Evolutionary conservation across 345 rosid genomes (phyloP), one percentile per base, ranked within the genome.

Genomic region (Physaria fendleri): DNA sequence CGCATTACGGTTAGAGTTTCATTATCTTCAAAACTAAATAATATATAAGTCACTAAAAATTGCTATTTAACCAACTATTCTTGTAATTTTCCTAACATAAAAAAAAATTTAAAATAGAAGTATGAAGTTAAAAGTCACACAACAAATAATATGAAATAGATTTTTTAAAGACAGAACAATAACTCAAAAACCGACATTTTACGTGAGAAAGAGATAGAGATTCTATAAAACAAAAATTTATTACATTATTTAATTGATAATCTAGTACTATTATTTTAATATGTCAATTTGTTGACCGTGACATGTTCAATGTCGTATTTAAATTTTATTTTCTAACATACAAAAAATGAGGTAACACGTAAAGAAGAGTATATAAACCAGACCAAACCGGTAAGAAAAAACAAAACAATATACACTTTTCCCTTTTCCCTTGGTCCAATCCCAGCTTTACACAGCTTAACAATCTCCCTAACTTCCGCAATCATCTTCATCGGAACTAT

Each of bases 361-460:
- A 5, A n/a, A n/a, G n/a, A 25, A 13, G 2, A 12, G 3, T 4
- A 58, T 66, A 49, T 49, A 49, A 66, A 49, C 24, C n/a, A 58
- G 30, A 16, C 28, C 33, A 8, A 17, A 16, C 45, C 58, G 58
- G 59, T 39, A 24, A 0, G n/a, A 59, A 12, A 28, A 30, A 48
- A n/a, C n/a, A n/a, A n/a, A n/a, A 32, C 12, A 27, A 74, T 63
- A 73, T 88, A 78, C 90, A 92, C 45, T 53, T 73, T 57, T 48
- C 84, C 22, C 69, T 54, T 88, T 56, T 82, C 91, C 4, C 82
- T 89, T 6, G 95, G 94, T 1, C 94, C 95, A 2, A 59, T 93
- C 82, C 97, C 96, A 0, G 94, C 89, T 51, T 7, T 85, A 25
- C 93, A 93, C 77, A 86, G 94, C 76, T 85, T 93, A 15, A 39